Evolutionary conservation across 1,284 basidiomycete genomes (phyloP).

Genomic region (Tilletia walkeri): DNA sequence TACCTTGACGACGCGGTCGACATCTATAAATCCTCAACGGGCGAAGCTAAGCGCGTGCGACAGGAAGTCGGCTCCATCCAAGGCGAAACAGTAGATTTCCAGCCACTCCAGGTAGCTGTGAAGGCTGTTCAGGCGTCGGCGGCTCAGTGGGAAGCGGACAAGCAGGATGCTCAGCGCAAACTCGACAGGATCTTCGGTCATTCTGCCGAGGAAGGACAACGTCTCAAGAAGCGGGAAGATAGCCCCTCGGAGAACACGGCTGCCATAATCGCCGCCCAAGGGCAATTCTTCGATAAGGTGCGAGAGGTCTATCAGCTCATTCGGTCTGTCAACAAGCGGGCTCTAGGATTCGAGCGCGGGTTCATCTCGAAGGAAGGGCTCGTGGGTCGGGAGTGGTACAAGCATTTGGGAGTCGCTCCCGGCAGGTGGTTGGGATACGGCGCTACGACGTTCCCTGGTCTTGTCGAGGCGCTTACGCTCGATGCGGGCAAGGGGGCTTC

Average conservation of each 20-base stretch:
- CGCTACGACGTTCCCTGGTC: constrained; percentile 77
- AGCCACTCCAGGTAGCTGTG: constrained; percentile 22
- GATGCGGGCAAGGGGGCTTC: constrained; percentile 42
- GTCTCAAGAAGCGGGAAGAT: neutral
- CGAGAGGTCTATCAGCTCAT: constrained; percentile 66
- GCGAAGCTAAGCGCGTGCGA: neutral
- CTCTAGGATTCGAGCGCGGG: constrained; percentile 75
- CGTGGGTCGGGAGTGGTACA: constrained; percentile 71
- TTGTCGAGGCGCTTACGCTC: constrained; percentile 65
- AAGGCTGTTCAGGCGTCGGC: constrained; percentile 26
- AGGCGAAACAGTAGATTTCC: constrained; percentile 19
- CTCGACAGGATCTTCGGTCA: constrained; percentile 16
- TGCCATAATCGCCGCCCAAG: neutral
- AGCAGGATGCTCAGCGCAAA: constrained; percentile 23
- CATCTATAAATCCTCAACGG: constrained; percentile 17
- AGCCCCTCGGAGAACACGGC: too few species aligned
- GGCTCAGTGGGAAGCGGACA: constrained; percentile 22
- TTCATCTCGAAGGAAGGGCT: constrained; percentile 76
- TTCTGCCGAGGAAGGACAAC: too few species aligned
- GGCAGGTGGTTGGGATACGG: constrained; percentile 85
- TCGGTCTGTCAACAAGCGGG: constrained; percentile 68
- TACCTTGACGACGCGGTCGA: constrained; percentile 35
- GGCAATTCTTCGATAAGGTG: constrained; percentile 18
- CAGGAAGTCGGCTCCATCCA: neutral
- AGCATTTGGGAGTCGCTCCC: constrained; percentile 81